Evolutionary conservation across 768 basidiomycete species (phyloP).

Genomic region (Nidula microcarpa): DNA sequence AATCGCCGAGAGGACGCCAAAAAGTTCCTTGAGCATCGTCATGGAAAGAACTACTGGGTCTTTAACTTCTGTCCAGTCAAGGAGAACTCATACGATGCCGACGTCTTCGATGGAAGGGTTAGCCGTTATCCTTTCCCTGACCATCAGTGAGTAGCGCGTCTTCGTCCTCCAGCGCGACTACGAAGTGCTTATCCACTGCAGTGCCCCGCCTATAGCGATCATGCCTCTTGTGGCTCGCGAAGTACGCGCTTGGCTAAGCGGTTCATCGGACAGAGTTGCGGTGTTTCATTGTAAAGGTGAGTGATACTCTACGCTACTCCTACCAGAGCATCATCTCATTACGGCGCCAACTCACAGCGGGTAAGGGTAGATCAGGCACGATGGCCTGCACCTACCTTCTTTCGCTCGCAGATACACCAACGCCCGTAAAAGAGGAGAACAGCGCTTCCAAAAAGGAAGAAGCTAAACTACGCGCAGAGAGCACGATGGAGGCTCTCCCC

Average conservation of each 20-base stretch:
- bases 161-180: not conserved
- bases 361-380: constrained; percentile 84
- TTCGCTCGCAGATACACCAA: constrained; percentile 44
- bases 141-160: constrained; percentile 62
- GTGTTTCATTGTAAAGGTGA: constrained; percentile 88
- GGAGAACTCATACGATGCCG: constrained; percentile 77
- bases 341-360: constrained; percentile 36
- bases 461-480: constrained; percentile 43
- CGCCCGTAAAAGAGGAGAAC: constrained; percentile 42
- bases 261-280: constrained; percentile 61
- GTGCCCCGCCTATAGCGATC: constrained; percentile 74
- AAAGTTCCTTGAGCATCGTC: constrained; percentile 68
- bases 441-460: constrained; percentile 46
- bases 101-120: constrained; percentile 68
- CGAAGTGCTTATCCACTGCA: constrained; percentile 14
- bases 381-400: constrained; percentile 83
- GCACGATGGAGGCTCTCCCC: constrained; percentile 46
- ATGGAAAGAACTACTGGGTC: constrained; percentile 79
- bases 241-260: constrained; percentile 69
- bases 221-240: constrained; percentile 72
- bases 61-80: constrained; percentile 84
- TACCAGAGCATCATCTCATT: not conserved
- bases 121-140: constrained; percentile 89
- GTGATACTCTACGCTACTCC: not conserved
- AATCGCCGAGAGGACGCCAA: constrained; percentile 76